A percentile compares a stretch with the other conserved stretches of the same genome.
Conservation (phyloP, 2,329 filamentous ascomycete genomes). For the Fusarium sterilihyphosum region DNA sequence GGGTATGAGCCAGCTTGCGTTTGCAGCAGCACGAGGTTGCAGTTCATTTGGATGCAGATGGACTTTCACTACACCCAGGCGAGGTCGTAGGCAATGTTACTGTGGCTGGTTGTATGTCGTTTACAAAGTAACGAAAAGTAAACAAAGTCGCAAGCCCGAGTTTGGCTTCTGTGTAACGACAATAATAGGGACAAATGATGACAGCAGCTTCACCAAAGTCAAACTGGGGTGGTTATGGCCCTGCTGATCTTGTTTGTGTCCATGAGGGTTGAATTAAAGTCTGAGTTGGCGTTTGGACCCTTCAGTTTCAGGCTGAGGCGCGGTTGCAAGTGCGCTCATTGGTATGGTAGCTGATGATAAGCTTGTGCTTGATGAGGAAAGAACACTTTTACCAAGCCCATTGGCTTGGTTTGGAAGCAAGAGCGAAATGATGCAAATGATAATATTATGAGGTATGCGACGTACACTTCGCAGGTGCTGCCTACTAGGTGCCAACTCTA, state of each 20-base stretch:
- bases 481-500: neutral
- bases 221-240: neutral
- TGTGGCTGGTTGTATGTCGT: conserved; percentile 17
- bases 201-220: neutral
- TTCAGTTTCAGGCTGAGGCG: conserved; percentile 34
- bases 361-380: neutral
- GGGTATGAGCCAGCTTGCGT: conserved; percentile 11
- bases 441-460: neutral
- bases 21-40: conserved; percentile 4
- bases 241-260: conserved; percentile 11
- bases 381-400: neutral
- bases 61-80: conserved; percentile 9
- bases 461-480: neutral
- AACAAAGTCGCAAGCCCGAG: conserved; percentile 9
- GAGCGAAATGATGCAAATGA: neutral
- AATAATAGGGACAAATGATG: neutral
- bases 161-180: neutral
- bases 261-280: conserved; percentile 17
- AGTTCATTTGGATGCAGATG: conserved; percentile 14
- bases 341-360: neutral
- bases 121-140: conserved; percentile 2
- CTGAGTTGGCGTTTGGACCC: conserved; percentile 26
- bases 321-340: neutral
- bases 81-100: conserved; percentile 13
- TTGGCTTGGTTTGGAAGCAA: neutral